A percentile compares a stretch with the other conserved stretches of the same genome.
These are phyloP conservation scores for Pseudohalonectria lignicola DNA, from an alignment of 2,329 filamentous ascomycete genomes.

Conservation along the genomic window DNA sequence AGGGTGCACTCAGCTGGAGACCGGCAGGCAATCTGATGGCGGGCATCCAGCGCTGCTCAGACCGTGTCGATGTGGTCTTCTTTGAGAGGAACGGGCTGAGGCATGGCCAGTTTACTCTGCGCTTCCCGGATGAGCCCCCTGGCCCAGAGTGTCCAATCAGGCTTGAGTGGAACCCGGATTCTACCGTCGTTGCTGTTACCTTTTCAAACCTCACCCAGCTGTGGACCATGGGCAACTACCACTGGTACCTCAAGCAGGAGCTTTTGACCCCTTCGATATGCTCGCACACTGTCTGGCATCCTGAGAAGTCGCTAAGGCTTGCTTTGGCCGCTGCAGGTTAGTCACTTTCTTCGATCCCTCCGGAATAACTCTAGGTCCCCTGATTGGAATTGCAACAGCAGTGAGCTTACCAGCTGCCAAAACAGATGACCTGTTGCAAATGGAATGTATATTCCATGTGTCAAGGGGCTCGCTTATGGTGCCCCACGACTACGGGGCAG, in stretches of 20 bases:
- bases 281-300: constrained; percentile 59
- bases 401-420: not conserved
- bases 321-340: constrained; percentile 40
- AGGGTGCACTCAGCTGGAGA: constrained; percentile 79
- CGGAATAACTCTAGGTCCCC: not conserved
- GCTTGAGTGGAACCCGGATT: constrained; percentile 85
- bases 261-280: constrained; percentile 33
- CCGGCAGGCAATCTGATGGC: constrained; percentile 85
- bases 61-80: constrained; percentile 74
- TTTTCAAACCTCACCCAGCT: constrained; percentile 70
- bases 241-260: constrained; percentile 96
- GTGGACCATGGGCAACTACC: constrained; percentile 96
- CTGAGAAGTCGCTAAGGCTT: constrained; percentile 68
- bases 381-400: not conserved
- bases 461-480: constrained; percentile 57
- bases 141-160: constrained; percentile 48
- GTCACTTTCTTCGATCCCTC: constrained; percentile 6
- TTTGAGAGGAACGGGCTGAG: constrained; percentile 95
- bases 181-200: constrained; percentile 76
- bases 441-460: constrained; percentile 59
- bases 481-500: constrained; percentile 67
- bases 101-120: constrained; percentile 87
- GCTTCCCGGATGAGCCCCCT: constrained; percentile 27
- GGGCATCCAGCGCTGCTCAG: constrained; percentile 62
- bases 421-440: constrained; percentile 37